Evolutionary conservation across 164 flowering plant genomes (phyloP), one percentile per base, ranked within the genome.

Genomic region (Brasenia schreberi): DNA sequence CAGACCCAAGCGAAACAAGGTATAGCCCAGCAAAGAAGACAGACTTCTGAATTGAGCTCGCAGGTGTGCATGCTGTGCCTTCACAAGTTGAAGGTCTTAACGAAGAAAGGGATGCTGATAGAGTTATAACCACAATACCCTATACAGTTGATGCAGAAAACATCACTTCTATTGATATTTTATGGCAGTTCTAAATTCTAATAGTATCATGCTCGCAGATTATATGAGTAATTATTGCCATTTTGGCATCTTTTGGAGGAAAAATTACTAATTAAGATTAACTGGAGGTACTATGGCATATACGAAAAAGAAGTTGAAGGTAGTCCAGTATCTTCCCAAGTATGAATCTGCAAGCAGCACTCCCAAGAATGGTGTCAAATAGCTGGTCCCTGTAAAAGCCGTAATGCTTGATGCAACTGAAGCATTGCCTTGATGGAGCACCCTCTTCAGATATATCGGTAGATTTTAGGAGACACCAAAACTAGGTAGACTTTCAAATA

Each of bases 301-400:
- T 11, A 85, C 79, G 1, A 75, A 76, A 64, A 84, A 81, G 73
- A 84, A 85, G 62, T 61, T 70, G 27, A 84, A 84, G 65, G 85
- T 85, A 9, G 88, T 87, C 88, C 87, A 75, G 68, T 84, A 87
- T 84, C 88, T 80, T 70, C 90, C 93, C 83, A 80, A 87, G 65
- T 82, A 84, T 63, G 93, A 79, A 87, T 87, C 93, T 17, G 90
- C 93, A 56, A 87, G 39, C 23, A 84, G 71, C 16, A 90, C 93
- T 68, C 93, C 93, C 70, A 85, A 80, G 39, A 87, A 79, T 27
- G 93, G 93, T 27, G 90, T 74, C 39, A 87, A 73, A 64, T 82
- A 87, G 68, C 93, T 84, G 65, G 93, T 87, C 12, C 93, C 88
- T 61, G 69, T 72, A 90, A 90, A 87, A 61, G 85, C 85, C 27